Percentiles rank a stretch among this genome's conserved stretches.
Conservation (phyloP, 345 rosid species). For the Melaleuca quinquenervia region DNA sequence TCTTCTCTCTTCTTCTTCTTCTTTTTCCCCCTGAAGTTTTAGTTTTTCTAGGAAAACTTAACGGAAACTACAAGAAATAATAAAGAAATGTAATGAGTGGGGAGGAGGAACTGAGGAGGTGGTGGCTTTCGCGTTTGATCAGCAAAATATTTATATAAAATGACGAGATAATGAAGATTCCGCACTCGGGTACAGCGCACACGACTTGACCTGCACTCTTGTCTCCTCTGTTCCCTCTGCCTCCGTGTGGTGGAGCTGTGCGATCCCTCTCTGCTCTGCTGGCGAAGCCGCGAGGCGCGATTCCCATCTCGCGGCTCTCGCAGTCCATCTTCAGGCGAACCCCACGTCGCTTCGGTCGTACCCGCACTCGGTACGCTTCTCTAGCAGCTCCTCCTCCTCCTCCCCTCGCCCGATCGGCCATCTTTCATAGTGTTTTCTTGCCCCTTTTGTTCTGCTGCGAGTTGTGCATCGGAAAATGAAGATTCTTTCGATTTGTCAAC, state of each 20-base stretch:
- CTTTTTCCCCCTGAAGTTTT: too few species aligned
- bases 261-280: neutral
- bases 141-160: neutral
- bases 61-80: too few species aligned
- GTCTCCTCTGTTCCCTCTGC: too few species aligned
- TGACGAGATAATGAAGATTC: neutral
- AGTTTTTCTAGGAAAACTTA: too few species aligned
- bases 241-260: too few species aligned
- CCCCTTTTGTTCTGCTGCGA: neutral
- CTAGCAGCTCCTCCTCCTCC: neutral
- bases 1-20: too few species aligned
- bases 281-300: neutral
- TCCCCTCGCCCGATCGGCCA: neutral
- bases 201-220: neutral
- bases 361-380: neutral
- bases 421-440: neutral
- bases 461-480: neutral
- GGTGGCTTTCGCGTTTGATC: too few species aligned
- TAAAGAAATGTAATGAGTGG: too few species aligned
- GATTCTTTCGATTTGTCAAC: neutral
- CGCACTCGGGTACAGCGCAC: neutral
- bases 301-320: neutral
- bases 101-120: too few species aligned
- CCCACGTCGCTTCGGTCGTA: neutral
- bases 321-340: neutral